Evolutionary conservation across 768 basidiomycete genomes (phyloP), one percentile per base, ranked within the genome.

Genomic region (Russula sp.): DNA sequence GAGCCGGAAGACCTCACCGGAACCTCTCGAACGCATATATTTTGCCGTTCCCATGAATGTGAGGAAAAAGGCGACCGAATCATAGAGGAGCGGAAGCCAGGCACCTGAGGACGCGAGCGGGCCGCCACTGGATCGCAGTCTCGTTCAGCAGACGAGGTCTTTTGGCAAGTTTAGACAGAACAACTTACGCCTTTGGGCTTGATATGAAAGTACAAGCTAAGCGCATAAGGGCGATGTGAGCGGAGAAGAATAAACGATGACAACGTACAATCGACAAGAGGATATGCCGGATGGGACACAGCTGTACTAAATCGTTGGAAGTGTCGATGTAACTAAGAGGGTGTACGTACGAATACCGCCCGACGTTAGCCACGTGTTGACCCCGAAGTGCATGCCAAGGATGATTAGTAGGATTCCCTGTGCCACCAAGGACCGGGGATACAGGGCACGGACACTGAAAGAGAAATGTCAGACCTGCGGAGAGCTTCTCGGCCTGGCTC

Each of bases 291-390:
- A 20, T 65, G 64, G 0, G 20, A 0, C n/a, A 58, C 61, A 3
- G 63, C 56, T 63, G 35, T 39, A 34, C 25, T 6, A 32, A 29
- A 29, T 49, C 4, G 10, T 22, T 10, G n/a, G 14, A 18, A 9
- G 60, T 60, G 22, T 52, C 3, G n/a, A 38, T 18, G 57, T 61
- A 29, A 14, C 11, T 13, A 35, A 3, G 16, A 39, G 29, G 7
- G 38, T 16, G 29, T 43, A 69, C 82, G 13, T 63, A 86, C 85
- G 73, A 73, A 76, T 64, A 0, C 77, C 84, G 18, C 71, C 64
- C 34, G 76, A 75, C 20, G 87, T 72, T n/a, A 87, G 71, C 80
- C 79, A 86, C 0, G 75, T 74, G 61, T 82, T 84, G 63, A 81
- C 69, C 3, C 66, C 70, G 20, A 79, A 73, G 70, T 81, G 79